Conservation (phyloP, 257 asterid genomes). For the Solanum microdontum region DNA sequence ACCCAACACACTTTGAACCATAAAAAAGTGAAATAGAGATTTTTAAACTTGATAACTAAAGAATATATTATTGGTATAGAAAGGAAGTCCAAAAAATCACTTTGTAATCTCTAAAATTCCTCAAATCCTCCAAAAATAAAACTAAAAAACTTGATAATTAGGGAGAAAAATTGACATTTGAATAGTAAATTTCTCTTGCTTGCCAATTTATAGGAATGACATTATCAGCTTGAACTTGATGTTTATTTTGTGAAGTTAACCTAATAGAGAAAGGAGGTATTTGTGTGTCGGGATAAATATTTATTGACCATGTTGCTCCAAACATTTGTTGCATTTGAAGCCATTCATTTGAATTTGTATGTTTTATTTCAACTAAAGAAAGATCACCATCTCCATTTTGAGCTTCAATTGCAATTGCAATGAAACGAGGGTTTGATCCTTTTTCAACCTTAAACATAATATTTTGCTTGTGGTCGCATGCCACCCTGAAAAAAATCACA, state of each 20-base stretch:
- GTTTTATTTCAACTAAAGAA: background rate
- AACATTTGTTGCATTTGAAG: constrained; percentile 9
- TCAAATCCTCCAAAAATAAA: background rate
- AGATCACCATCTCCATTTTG: constrained; percentile 13
- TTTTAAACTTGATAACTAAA: too few species aligned
- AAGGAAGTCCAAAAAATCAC: background rate
- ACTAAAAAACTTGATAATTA: background rate
- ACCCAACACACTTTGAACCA: too few species aligned
- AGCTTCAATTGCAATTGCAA: constrained; percentile 6
- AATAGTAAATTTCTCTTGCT: background rate
- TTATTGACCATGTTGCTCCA: constrained; percentile 7
- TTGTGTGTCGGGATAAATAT: background rate
- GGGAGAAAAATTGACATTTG: background rate
- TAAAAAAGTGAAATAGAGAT: too few species aligned
- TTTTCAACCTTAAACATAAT: constrained; percentile 10
- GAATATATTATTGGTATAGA: background rate
- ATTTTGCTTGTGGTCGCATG: background rate
- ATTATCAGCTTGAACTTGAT: background rate
- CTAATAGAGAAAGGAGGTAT: constrained; percentile 2
- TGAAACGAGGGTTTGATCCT: constrained; percentile 10
- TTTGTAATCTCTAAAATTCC: background rate
- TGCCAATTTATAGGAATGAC: background rate
- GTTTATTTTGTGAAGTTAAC: background rate
- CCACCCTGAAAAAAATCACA: constrained; percentile 5
- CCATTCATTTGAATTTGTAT: background rate